Evolutionary conservation across 306 rosid genomes (phyloP).

Genomic region (Sophora flavescens): DNA sequence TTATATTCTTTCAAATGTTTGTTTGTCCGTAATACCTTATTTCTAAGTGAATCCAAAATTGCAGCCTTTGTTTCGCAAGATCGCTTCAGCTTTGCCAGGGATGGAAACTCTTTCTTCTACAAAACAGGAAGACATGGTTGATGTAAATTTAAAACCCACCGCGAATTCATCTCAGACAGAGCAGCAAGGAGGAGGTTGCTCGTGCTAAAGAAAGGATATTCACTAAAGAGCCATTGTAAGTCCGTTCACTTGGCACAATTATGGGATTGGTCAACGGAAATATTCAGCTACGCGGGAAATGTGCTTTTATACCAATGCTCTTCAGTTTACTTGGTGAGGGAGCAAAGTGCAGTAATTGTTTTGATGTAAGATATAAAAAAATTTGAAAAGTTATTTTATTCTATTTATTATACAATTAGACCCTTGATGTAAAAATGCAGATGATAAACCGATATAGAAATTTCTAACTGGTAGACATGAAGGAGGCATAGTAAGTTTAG

Average conservation of each 20-base stretch:
- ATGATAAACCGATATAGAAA: conserved; percentile 7
- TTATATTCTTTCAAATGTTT: not conserved
- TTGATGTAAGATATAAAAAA: conserved; percentile 32
- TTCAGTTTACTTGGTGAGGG: conserved; percentile 38
- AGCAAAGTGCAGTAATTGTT: conserved; percentile 26
- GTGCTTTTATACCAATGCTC: conserved; percentile 41
- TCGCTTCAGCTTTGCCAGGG: conserved; percentile 94
- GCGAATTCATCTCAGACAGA: conserved; percentile 66
- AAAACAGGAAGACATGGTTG: conserved; percentile 89
- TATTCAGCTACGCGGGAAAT: conserved; percentile 26
- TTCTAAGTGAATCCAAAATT: conserved; percentile 34
- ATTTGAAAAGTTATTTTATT: not conserved
- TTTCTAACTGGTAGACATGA: not conserved
- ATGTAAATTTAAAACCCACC: conserved; percentile 71
- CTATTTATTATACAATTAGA: conserved; percentile 31
- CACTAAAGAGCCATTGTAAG: not conserved
- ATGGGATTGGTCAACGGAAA: conserved; percentile 36
- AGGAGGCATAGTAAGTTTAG: not conserved
- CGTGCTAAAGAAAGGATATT: conserved; percentile 65
- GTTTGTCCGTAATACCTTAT: conserved; percentile 1
- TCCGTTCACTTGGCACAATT: conserved; percentile 32
- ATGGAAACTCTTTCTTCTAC: conserved; percentile 89
- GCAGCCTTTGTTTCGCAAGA: conserved; percentile 93
- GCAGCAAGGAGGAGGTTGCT: conserved; percentile 87
- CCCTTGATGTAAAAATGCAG: conserved; percentile 36